Percentiles rank a stretch among this genome's conserved stretches.
These are phyloP conservation scores for Myxozyma melibiosi DNA, from an alignment of 805 yeast species.

Conservation along the genomic window DNA sequence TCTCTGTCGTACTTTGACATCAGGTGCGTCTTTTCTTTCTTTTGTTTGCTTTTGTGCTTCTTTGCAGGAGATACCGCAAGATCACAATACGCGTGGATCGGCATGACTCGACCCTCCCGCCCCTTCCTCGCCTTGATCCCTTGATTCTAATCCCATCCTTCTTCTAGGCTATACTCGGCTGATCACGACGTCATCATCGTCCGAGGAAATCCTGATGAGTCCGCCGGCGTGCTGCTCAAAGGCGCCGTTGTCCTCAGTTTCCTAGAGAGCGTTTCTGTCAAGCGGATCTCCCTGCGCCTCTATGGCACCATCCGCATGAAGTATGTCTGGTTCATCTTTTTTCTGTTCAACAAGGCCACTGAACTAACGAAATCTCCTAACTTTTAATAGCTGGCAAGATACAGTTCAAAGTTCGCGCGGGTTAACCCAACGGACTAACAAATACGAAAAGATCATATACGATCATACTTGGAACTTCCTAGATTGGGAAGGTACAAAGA, in stretches of 20 bases:
- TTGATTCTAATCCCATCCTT: not conserved
- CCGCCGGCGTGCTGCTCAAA: constrained; percentile 70
- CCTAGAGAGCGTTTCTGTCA: constrained; percentile 71
- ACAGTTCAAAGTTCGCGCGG: constrained; percentile 34
- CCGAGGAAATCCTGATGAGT: constrained; percentile 76
- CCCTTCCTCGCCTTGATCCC: not conserved
- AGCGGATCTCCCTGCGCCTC: constrained; percentile 63
- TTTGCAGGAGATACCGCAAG: not conserved
- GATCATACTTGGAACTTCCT: constrained; percentile 79
- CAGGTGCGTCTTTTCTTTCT: constrained; percentile 31
- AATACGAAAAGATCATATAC: constrained; percentile 61
- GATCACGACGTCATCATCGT: constrained; percentile 80
- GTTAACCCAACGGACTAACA: constrained; percentile 37
- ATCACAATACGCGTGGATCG: not conserved
- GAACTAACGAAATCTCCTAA: constrained; percentile 38
- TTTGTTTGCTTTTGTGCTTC: not conserved
- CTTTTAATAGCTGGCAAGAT: constrained; percentile 33
- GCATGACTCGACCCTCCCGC: not conserved
- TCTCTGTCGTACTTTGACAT: constrained; percentile 51
- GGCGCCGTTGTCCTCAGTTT: constrained; percentile 80
- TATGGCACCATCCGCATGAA: constrained; percentile 67
- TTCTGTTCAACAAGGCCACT: no score
- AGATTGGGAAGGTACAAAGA: constrained; percentile 48
- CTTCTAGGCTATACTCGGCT: constrained; percentile 50
- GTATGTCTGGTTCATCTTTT: constrained; percentile 42